Conservation (phyloP, 2,329 filamentous ascomycete genomes). For the Knufia petricola region DNA sequence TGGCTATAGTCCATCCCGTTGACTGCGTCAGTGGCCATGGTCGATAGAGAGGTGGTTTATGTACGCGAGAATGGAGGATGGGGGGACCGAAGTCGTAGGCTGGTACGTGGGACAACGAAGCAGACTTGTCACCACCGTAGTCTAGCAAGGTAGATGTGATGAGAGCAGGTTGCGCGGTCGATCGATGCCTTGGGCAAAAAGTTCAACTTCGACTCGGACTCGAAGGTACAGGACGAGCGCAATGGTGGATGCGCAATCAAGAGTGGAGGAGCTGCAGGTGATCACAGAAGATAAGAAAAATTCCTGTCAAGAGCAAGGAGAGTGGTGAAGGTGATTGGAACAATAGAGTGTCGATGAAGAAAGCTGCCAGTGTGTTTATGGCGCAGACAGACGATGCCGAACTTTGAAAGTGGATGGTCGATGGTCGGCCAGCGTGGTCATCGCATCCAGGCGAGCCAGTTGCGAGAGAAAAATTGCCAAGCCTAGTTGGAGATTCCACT, state of each 20-base stretch:
- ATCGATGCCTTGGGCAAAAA: neutral
- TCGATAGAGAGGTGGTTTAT: conserved; percentile 1
- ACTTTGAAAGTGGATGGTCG: too few relatives aligned
- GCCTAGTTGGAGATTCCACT: too few relatives aligned
- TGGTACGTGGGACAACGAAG: too few relatives aligned
- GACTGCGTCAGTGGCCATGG: conserved; percentile 21
- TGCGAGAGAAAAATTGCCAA: too few relatives aligned
- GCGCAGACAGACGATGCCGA: too few relatives aligned
- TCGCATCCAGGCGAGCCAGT: too few relatives aligned
- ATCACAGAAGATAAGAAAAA: neutral
- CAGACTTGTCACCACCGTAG: too few relatives aligned
- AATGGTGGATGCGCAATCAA: neutral
- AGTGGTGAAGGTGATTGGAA: neutral
- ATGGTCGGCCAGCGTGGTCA: too few relatives aligned
- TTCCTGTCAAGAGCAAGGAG: neutral
- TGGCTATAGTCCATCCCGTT: conserved; percentile 22
- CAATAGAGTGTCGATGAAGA: neutral
- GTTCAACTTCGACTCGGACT: neutral
- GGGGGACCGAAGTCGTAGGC: too few relatives aligned
- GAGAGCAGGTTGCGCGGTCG: neutral
- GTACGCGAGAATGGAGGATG: neutral
- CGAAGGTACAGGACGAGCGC: neutral
- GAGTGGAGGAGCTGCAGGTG: neutral
- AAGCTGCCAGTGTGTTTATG: too few relatives aligned
- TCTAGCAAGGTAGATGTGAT: neutral